Percentiles rank a stretch among this genome's conserved stretches.
Evolutionary conservation across 2,329 filamentous ascomycete genomes (phyloP).

Genomic region (Clonostachys rosea): DNA sequence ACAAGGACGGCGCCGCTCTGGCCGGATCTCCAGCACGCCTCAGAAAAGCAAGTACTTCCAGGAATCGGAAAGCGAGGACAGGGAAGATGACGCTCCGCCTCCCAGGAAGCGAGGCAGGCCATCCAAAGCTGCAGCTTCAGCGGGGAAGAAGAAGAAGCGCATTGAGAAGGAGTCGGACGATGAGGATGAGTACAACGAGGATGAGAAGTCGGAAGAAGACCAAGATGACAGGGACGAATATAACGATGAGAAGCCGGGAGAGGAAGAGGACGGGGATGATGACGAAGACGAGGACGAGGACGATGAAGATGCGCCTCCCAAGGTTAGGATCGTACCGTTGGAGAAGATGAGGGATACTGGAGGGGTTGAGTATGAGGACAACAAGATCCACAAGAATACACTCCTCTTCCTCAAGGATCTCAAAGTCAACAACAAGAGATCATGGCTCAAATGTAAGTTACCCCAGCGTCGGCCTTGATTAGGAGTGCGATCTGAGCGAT

Average conservation of each 20-base stretch:
- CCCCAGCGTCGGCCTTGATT: background rate
- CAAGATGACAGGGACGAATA: conserved; percentile 10
- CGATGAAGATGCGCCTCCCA: conserved; percentile 27
- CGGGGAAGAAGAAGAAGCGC: conserved; percentile 5
- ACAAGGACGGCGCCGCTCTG: conserved; percentile 36
- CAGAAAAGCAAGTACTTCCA: conserved; percentile 51
- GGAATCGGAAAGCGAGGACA: conserved; percentile 16
- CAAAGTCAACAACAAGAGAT: conserved; percentile 52
- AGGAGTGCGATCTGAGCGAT: no score
- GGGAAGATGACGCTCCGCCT: conserved; percentile 3
- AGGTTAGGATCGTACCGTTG: conserved; percentile 25
- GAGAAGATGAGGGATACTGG: conserved; percentile 25
- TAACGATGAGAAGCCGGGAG: conserved; percentile 13
- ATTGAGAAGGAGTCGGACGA: conserved; percentile 3
- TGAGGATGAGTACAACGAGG: conserved; percentile 8
- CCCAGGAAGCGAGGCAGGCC: conserved; percentile 15
- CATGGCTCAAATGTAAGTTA: conserved; percentile 52
- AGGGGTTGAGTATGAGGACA: conserved; percentile 41
- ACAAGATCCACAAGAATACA: conserved; percentile 52
- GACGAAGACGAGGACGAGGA: conserved; percentile 24
- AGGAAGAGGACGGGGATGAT: conserved; percentile 16
- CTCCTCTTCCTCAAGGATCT: conserved; percentile 53
- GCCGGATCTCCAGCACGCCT: conserved; percentile 36
- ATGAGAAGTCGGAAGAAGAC: conserved; percentile 2
- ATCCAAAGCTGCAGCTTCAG: conserved; percentile 9